phyloP scores from a whole-genome alignment of 2,329 filamentous ascomycete species.

The Aspergillus floridensis region DNA sequence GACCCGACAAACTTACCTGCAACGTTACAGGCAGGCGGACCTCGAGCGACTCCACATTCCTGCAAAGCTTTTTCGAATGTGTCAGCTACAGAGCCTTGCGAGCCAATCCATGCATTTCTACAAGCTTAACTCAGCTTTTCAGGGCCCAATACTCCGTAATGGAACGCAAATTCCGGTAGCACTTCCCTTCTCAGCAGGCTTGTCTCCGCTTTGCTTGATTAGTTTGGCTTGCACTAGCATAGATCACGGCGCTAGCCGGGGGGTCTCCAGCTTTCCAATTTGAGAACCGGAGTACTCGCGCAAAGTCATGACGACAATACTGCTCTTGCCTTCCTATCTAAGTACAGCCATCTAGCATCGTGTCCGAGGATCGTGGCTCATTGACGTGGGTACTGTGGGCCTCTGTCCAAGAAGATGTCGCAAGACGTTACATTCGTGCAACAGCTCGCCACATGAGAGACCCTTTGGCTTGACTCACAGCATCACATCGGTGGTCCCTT shows the following conservation, averaged over 20 bases:
- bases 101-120: background rate
- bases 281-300: background rate
- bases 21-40: constrained; percentile 14
- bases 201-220: background rate
- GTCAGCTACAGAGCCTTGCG: background rate
- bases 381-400: constrained; percentile 14
- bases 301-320: constrained; percentile 18
- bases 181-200: background rate
- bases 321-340: background rate
- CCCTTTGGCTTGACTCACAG: constrained; percentile 7
- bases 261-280: background rate
- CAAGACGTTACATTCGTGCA: constrained; percentile 28
- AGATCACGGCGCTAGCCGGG: background rate
- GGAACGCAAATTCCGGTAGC: background rate
- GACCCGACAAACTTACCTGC: background rate
- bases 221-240: background rate
- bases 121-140: background rate
- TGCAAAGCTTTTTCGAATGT: background rate
- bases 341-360: background rate
- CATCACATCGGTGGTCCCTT: constrained; percentile 16
- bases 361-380: background rate
- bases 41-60: constrained; percentile 11
- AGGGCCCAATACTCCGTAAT: background rate
- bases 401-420: constrained; percentile 24
- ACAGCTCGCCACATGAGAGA: constrained; percentile 3